These are phyloP conservation scores for Hemerocallis citrina DNA, from an alignment of 106 monocot species.

Conservation along the genomic window DNA sequence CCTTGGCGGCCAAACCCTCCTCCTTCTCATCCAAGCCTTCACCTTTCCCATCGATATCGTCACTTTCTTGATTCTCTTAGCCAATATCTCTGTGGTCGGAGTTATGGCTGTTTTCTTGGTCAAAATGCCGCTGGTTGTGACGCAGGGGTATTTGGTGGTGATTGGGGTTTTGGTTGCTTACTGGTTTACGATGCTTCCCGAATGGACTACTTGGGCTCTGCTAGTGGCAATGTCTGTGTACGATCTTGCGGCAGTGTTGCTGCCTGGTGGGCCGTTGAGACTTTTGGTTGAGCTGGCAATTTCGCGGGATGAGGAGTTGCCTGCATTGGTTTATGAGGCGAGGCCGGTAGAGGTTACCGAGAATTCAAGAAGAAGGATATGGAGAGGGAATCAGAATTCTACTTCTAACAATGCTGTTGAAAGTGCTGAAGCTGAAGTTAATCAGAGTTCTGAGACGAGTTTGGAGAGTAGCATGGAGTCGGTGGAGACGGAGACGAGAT, in stretches of 20 bases:
- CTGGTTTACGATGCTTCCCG: slow-evolving; percentile 85
- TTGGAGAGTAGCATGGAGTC: background rate
- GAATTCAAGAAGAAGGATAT: slow-evolving; percentile 15
- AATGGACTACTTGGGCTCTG: slow-evolving; percentile 94
- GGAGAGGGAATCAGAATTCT: slow-evolving; percentile 20
- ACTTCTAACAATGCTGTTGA: slow-evolving; percentile 6
- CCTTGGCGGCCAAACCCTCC: slow-evolving; percentile 51
- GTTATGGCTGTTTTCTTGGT: slow-evolving; percentile 33
- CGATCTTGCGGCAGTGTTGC: slow-evolving; percentile 79
- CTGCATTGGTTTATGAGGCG: slow-evolving; percentile 90
- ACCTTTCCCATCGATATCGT: slow-evolving; percentile 39
- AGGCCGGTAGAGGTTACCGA: slow-evolving; percentile 42
- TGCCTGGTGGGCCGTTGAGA: slow-evolving; percentile 79
- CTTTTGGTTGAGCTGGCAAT: slow-evolving; percentile 88
- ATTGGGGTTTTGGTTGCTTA: slow-evolving; percentile 83
- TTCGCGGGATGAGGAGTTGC: slow-evolving; percentile 82
- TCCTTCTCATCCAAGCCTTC: slow-evolving; percentile 46
- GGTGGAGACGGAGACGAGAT: slow-evolving; percentile 17
- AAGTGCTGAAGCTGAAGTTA: background rate
- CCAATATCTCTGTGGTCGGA: slow-evolving; percentile 70
- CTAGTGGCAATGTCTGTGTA: slow-evolving; percentile 75
- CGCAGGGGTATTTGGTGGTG: slow-evolving; percentile 63
- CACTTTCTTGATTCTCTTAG: slow-evolving; percentile 45
- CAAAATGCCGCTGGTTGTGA: slow-evolving; percentile 43
- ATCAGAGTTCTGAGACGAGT: slow-evolving; percentile 6